Percentiles rank a stretch among this genome's conserved stretches.
Evolutionary conservation across 1,139 yeast genomes (phyloP).

Genomic region (Taphrina deformans): DNA sequence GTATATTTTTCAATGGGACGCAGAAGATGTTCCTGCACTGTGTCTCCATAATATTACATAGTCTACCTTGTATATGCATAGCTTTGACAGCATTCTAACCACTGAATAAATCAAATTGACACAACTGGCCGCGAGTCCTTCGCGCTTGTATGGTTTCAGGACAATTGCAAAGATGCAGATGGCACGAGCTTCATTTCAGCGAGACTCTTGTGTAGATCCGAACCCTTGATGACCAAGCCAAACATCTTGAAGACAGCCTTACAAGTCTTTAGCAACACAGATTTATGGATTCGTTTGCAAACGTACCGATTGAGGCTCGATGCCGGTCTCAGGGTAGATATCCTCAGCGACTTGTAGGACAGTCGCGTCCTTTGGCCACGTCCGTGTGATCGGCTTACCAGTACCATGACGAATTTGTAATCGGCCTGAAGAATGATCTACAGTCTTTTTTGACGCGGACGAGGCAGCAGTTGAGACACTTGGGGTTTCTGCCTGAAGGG

Average conservation of each 20-base stretch:
- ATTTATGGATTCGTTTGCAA: too few species aligned
- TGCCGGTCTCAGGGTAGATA: constrained; percentile 36
- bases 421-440: constrained; percentile 43
- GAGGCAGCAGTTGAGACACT: constrained; percentile 37
- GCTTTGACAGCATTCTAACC: not conserved
- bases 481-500: constrained; percentile 31
- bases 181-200: constrained; percentile 23
- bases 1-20: not conserved
- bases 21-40: not conserved
- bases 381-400: constrained; percentile 42
- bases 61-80: constrained; percentile 3
- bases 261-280: too few species aligned
- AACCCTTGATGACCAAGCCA: constrained; percentile 12
- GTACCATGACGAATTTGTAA: constrained; percentile 44
- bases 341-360: constrained; percentile 44
- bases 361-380: constrained; percentile 43
- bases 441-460: constrained; percentile 38
- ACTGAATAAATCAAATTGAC: too few species aligned
- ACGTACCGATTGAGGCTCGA: constrained; percentile 40
- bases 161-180: constrained; percentile 23
- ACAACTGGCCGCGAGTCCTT: too few species aligned
- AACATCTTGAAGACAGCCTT: constrained; percentile 29
- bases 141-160: too few species aligned
- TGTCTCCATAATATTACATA: not conserved
- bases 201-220: constrained; percentile 13